These are phyloP conservation scores for Rhynchosporium secalis DNA, from an alignment of 2,329 filamentous ascomycete genomes.

Conservation along the genomic window DNA sequence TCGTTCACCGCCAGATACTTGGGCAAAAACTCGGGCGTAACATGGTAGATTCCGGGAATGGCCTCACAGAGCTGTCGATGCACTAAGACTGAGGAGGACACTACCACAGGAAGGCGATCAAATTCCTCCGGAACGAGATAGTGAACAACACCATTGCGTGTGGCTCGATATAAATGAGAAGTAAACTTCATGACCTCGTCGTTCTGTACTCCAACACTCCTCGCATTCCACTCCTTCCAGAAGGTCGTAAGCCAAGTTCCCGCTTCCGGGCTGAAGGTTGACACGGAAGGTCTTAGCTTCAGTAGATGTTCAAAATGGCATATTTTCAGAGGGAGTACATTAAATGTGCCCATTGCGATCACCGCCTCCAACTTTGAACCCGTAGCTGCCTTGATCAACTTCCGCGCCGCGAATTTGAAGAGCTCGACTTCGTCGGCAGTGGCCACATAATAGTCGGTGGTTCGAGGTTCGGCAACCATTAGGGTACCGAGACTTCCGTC, in stretches of 20 bases:
- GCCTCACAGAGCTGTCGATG: conserved; percentile 23
- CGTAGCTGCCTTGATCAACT: conserved; percentile 19
- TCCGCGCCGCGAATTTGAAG: conserved; percentile 31
- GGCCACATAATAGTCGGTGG: conserved; percentile 22
- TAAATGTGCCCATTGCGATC: conserved; percentile 26
- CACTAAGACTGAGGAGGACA: conserved; percentile 14
- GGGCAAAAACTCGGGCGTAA: conserved; percentile 26
- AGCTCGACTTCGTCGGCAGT: conserved; percentile 26
- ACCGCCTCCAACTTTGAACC: conserved; percentile 10
- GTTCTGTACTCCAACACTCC: background rate
- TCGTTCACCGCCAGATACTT: conserved; percentile 12
- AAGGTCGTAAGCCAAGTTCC: conserved; percentile 32
- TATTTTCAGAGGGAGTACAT: conserved; percentile 27
- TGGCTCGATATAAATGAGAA: conserved; percentile 20
- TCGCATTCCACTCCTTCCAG: conserved; percentile 31
- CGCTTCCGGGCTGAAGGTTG: background rate
- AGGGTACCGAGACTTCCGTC: conserved; percentile 30
- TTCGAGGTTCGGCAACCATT: conserved; percentile 4
- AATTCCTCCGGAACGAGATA: conserved; percentile 23
- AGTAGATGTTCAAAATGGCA: conserved; percentile 29
- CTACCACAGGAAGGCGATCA: conserved; percentile 23
- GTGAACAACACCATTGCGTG: background rate
- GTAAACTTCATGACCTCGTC: conserved; percentile 13
- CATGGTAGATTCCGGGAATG: conserved; percentile 26
- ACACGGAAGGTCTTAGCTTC: background rate